Evolutionary conservation across 2,329 filamentous ascomycete genomes (phyloP), one percentile per base, ranked within the genome.

Genomic region (Exophiala calicioides): DNA sequence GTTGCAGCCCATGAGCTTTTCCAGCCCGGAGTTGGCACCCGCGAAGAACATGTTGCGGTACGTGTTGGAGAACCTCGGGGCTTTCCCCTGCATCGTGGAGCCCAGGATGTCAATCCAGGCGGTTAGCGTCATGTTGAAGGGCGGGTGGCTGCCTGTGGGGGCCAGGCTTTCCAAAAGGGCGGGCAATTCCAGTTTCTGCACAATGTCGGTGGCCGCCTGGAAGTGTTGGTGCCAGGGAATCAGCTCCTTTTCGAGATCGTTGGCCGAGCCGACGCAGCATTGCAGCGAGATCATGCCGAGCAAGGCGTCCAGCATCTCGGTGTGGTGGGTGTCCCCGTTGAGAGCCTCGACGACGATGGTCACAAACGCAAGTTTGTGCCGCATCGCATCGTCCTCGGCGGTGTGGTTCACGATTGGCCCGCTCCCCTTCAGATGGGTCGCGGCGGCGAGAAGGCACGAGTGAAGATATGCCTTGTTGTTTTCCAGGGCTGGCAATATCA

Each of bases 221-320:
- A 97, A 96, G 73, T 98, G 93, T 66, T 95, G 88, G 72, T 91
- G 88, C 93, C 93, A 98, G 16, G 90, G 84, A 59, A 97, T 95
- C 90, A 12, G 88, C 86, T 18, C 96, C 81, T 35, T 80, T 80
- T 64, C 96, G 89, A 60, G 49, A 62, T 94, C 88, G 58, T 89
- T 84, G 44, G 84, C 83, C 60, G 88, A 82, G 43, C 91, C 91
- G 55, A 97, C 91, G 19, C 88, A 85, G 71, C 87, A 93, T 65
- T 95, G 89, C 74, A 96, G 94, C 73, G 95, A 93, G 65, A 96
- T 95, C 81, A 97, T 90, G 40, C 88, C 90, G 4, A 97, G 78
- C 0, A 90, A 90, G 1, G 91, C 90, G 68, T 97, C 91, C 9
- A 97, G 81, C 59, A 95, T 94, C 66, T 93, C 82, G 50, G 86